Percentiles rank a stretch among this genome's conserved stretches.
phyloP scores from a whole-genome alignment of 2,329 filamentous ascomycete genomes.

The Triangularia setosa region DNA sequence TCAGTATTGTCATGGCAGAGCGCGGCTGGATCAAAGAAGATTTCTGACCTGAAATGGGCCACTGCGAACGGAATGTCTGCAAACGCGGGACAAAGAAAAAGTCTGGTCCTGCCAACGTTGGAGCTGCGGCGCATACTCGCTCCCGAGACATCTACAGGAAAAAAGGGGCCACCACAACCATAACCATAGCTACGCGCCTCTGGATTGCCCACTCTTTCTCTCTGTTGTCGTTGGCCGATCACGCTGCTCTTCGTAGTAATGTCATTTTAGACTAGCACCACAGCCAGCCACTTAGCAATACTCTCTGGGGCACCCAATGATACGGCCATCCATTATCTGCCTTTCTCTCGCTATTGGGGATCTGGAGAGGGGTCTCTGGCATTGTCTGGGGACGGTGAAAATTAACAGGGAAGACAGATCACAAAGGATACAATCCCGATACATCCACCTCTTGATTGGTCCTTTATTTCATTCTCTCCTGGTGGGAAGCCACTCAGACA shows the following conservation, averaged over 20 bases:
- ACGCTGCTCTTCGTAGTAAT: background rate
- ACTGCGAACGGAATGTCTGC: conserved; percentile 30
- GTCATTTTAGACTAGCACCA: background rate
- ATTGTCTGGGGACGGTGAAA: conserved; percentile 24
- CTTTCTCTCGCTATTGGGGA: background rate
- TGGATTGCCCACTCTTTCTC: background rate
- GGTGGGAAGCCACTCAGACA: background rate
- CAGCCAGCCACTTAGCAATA: background rate
- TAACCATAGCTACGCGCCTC: background rate
- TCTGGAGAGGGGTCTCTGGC: conserved; percentile 16
- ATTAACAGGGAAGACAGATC: conserved; percentile 14
- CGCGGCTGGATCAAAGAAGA: conserved; percentile 15
- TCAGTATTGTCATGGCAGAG: conserved; percentile 26
- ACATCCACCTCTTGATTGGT: conserved; percentile 10
- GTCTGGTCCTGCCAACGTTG: conserved; percentile 21
- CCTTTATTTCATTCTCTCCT: conserved; percentile 17
- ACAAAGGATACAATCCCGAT: conserved; percentile 32
- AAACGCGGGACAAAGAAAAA: conserved; percentile 31
- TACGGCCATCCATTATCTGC: conserved; percentile 23
- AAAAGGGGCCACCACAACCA: conserved; percentile 1
- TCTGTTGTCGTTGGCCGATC: background rate
- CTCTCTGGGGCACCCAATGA: conserved; percentile 14
- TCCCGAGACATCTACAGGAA: conserved; percentile 37
- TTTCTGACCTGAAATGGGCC: conserved; percentile 1
- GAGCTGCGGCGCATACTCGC: conserved; percentile 30